Evolutionary conservation across 495 filamentous ascomycete genomes (phyloP).

Genomic region (Podospora sp.): DNA sequence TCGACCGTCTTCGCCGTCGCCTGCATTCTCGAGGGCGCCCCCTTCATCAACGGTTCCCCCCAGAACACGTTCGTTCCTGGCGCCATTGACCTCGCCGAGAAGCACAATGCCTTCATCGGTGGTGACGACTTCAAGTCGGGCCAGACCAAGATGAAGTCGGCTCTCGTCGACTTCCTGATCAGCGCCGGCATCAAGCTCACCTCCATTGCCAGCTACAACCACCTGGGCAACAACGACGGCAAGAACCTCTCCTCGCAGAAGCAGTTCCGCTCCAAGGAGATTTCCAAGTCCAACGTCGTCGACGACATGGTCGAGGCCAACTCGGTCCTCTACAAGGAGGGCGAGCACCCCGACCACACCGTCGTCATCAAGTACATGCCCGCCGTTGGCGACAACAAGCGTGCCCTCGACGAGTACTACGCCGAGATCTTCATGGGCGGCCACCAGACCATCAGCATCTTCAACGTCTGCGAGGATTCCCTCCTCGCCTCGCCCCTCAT

Average conservation of each 20-base stretch:
- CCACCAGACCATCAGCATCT: slow-evolving; percentile 96
- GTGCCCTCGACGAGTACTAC: slow-evolving; percentile 97
- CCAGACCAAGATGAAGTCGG: slow-evolving; percentile 99
- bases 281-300: slow-evolving; percentile 97
- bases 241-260: slow-evolving; percentile 96
- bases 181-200: slow-evolving; percentile 98
- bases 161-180: slow-evolving; percentile 97
- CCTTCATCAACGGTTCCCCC: slow-evolving; percentile 99
- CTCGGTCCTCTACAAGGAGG: slow-evolving; percentile 80
- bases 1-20: slow-evolving; percentile 96
- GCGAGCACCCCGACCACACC: slow-evolving; percentile 86
- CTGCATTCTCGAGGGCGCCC: slow-evolving; percentile 82
- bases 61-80: slow-evolving; percentile 99
- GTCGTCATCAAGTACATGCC: slow-evolving; percentile 99
- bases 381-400: slow-evolving; percentile 98
- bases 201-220: slow-evolving; percentile 98
- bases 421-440: slow-evolving; percentile 99
- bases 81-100: slow-evolving; percentile 85
- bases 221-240: slow-evolving; percentile 98
- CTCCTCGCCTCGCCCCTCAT: slow-evolving; percentile 96
- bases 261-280: slow-evolving; percentile 99
- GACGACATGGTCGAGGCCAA: slow-evolving; percentile 99
- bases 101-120: slow-evolving; percentile 86
- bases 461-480: slow-evolving; percentile 99
- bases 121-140: slow-evolving; percentile 99